These are phyloP conservation scores for Yamadazyma friedrichii DNA, from an alignment of 1,139 yeast genomes.

Conservation along the genomic window DNA sequence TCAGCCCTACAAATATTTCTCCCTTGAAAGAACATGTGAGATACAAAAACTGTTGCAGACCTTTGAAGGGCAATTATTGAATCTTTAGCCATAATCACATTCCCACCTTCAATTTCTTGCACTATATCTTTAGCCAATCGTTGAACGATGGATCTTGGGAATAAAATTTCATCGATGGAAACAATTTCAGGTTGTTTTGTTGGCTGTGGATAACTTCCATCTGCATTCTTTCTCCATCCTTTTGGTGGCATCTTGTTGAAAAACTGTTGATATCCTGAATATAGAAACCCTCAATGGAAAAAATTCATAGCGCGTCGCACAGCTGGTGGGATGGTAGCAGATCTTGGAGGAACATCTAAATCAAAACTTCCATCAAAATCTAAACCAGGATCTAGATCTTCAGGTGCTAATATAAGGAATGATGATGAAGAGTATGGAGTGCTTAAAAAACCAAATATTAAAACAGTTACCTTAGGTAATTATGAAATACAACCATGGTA, in stretches of 20 bases:
- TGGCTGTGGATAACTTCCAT: constrained; percentile 57
- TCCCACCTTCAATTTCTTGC: constrained; percentile 28
- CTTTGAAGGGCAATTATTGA: constrained; percentile 66
- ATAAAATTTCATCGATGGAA: constrained; percentile 66
- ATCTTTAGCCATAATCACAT: constrained; percentile 58
- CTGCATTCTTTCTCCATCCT: constrained; percentile 79
- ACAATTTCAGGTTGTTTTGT: constrained; percentile 56
- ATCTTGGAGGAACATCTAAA: background rate
- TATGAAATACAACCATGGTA: constrained; percentile 78
- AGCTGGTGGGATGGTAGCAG: constrained; percentile 2
- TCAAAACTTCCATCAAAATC: background rate
- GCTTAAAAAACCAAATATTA: constrained; percentile 58
- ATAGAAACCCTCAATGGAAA: constrained; percentile 2
- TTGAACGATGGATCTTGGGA: constrained; percentile 62
- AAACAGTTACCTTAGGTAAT: constrained; percentile 63
- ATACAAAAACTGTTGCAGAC: constrained; percentile 72
- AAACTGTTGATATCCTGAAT: background rate
- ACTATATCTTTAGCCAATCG: constrained; percentile 52
- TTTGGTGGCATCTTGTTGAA: constrained; percentile 68
- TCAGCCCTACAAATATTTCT: constrained; percentile 50
- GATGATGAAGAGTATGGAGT: constrained; percentile 50
- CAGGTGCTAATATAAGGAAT: background rate
- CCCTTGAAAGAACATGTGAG: constrained; percentile 63
- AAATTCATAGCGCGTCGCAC: constrained; percentile 5
- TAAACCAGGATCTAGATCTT: background rate